These are phyloP conservation scores for Puccinia hordei DNA, from an alignment of 1,284 basidiomycete species.

Conservation along the genomic window DNA sequence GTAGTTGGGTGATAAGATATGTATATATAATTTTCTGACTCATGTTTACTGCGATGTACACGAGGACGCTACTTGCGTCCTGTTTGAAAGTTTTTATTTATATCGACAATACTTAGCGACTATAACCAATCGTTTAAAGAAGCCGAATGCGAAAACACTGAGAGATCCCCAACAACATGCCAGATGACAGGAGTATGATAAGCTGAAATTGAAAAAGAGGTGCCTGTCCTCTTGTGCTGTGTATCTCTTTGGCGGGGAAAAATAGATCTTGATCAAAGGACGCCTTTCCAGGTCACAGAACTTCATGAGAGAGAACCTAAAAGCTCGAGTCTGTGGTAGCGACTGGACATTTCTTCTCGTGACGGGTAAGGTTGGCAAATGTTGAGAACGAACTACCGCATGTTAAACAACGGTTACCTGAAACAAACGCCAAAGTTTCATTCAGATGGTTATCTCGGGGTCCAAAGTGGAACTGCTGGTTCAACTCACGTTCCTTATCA, in stretches of 20 bases:
- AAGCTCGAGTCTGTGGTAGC: background rate
- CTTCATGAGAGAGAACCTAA: background rate
- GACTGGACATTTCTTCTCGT: slow-evolving; percentile 47
- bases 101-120: background rate
- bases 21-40: background rate
- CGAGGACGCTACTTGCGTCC: background rate
- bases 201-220: slow-evolving; percentile 1
- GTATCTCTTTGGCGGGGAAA: background rate
- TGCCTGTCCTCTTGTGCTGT: background rate
- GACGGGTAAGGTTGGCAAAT: slow-evolving; percentile 50
- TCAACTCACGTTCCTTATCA: slow-evolving; percentile 36
- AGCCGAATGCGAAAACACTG: background rate
- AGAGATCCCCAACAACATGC: background rate
- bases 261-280: background rate
- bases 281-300: background rate
- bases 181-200: background rate
- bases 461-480: background rate
- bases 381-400: slow-evolving; percentile 51
- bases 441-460: background rate
- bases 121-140: slow-evolving; percentile 3
- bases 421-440: slow-evolving; percentile 3
- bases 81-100: background rate
- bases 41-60: background rate
- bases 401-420: slow-evolving; percentile 50
- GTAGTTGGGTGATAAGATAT: too few species aligned